A percentile compares a stretch with the other conserved stretches of the same genome.
phyloP scores from a whole-genome alignment of 2,329 filamentous ascomycete genomes.

The Pleoardoris graminearum region DNA sequence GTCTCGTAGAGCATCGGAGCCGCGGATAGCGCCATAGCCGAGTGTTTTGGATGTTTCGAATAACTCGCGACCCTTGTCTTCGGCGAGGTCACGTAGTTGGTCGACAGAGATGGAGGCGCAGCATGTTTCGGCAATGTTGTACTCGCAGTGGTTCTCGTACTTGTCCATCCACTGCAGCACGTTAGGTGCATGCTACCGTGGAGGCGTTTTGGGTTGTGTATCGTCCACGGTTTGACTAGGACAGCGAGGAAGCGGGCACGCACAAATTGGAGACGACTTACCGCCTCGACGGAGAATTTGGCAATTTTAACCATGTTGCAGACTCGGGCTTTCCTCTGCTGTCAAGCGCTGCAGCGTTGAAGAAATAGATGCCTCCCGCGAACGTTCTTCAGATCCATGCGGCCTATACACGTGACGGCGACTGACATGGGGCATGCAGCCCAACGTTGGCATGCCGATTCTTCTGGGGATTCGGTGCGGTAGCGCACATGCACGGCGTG shows the following conservation, averaged over 20 bases:
- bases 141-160: conserved; percentile 56
- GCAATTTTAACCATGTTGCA: conserved; percentile 60
- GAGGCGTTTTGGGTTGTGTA: no score
- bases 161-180: conserved; percentile 60
- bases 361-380: background rate
- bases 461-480: no score
- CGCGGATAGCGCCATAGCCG: conserved; percentile 74
- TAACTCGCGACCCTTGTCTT: conserved; percentile 56
- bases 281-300: conserved; percentile 72
- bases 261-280: no score
- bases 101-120: conserved; percentile 73
- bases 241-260: no score
- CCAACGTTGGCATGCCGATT: no score
- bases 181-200: conserved; percentile 5
- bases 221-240: no score
- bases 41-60: conserved; percentile 61
- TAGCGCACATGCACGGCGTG: no score
- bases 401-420: conserved; percentile 6
- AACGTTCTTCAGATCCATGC: background rate
- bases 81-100: conserved; percentile 64
- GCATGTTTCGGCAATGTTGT: conserved; percentile 80
- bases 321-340: no score
- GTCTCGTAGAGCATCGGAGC: conserved; percentile 64
- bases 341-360: no score
- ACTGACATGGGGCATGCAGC: conserved; percentile 30